These are phyloP conservation scores for Alternaria panax DNA, from an alignment of 2,329 filamentous ascomycete genomes.

Conservation along the genomic window DNA sequence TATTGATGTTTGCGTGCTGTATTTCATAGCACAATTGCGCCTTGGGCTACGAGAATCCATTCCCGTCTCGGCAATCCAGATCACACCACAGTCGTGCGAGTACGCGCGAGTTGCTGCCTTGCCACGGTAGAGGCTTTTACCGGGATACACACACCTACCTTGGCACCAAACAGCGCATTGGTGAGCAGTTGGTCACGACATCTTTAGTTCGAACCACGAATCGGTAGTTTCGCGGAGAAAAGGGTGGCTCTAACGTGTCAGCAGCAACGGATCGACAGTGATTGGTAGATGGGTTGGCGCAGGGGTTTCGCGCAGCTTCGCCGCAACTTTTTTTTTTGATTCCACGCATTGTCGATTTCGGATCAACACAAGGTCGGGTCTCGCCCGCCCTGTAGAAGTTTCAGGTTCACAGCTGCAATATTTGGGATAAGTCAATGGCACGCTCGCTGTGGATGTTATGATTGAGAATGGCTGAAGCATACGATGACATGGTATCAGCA, in stretches of 20 bases:
- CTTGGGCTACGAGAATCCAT: not conserved
- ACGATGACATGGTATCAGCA: not conserved
- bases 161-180: not conserved
- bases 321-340: not conserved
- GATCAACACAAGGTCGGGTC: not conserved
- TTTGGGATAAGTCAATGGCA: no score
- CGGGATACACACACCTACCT: not conserved
- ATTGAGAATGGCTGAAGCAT: no score
- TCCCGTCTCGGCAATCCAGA: not conserved
- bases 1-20: not conserved
- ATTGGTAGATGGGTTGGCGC: not conserved
- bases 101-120: constrained; percentile 6
- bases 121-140: constrained; percentile 8
- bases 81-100: constrained; percentile 38
- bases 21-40: not conserved
- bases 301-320: not conserved
- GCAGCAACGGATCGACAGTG: not conserved
- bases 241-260: not conserved
- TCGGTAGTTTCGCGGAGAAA: constrained; percentile 17
- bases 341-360: not conserved
- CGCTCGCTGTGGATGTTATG: no score
- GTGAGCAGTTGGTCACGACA: constrained; percentile 32
- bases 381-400: not conserved
- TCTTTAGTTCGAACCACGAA: constrained; percentile 15
- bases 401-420: no score